Conservation (phyloP, 2,329 filamentous ascomycete species). For the Ophiosphaerella herpotricha region DNA sequence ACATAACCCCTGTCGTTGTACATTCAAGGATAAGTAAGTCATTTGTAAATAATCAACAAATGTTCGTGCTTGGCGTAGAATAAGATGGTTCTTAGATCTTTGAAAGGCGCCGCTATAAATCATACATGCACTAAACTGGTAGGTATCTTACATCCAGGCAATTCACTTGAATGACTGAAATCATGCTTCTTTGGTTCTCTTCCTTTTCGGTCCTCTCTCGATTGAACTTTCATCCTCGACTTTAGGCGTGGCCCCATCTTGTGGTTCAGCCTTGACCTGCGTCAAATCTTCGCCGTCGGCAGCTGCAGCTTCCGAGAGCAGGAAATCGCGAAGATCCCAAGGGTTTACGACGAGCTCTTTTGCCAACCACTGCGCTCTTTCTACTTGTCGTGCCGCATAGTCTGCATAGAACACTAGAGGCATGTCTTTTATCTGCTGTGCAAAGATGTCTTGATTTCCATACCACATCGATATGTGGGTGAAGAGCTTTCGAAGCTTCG, state of each 20-base stretch:
- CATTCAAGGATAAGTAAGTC: no score
- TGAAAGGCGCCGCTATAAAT: no score
- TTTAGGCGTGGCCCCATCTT: not conserved
- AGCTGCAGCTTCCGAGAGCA: not conserved
- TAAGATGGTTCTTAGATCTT: no score
- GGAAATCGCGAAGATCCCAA: not conserved
- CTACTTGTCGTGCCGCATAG: not conserved
- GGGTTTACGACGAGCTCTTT: not conserved
- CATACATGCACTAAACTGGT: no score
- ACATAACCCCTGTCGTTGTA: no score
- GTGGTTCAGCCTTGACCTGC: not conserved
- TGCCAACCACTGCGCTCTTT: not conserved
- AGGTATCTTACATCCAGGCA: no score
- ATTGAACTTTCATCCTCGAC: not conserved
- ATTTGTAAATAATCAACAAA: no score
- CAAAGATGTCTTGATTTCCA: slow-evolving; percentile 1
- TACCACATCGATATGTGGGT: slow-evolving; percentile 1
- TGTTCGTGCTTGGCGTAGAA: no score
- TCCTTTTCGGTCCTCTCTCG: not conserved
- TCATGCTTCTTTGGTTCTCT: not conserved
- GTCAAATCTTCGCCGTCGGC: not conserved
- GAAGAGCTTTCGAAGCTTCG: not conserved
- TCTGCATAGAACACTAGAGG: slow-evolving; percentile 1
- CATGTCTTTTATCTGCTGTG: slow-evolving; percentile 2
- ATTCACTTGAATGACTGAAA: no score